Evolutionary conservation across 495 filamentous ascomycete species (phyloP), one percentile per base, ranked within the genome.

Genomic region (Talaromyces adpressus): DNA sequence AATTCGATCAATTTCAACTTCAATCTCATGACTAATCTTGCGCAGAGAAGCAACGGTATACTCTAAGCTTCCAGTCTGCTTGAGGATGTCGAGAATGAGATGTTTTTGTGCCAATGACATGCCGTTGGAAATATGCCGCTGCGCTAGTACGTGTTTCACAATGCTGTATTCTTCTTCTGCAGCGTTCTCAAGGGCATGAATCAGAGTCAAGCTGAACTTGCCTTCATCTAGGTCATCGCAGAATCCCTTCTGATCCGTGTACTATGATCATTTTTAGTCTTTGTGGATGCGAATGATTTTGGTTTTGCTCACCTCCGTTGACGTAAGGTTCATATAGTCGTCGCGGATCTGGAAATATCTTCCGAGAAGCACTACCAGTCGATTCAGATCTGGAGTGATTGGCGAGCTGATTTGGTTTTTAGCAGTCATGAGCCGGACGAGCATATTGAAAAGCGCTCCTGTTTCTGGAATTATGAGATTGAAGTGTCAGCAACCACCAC

Each of bases 151-250:
- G 8, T 47, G 41, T 47, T 11, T 3, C 12, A 47, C 2, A 47
- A 47, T 47, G 41, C 3, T 3, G 8, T 3, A 3, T 2, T 47
- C 12, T 3, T 2, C 18, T 47, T 47, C 41, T 3, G 12, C 2
- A 8, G 41, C 41, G 41, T 47, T 3, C 11, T 47, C 8, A 2
- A 47, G 18, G 18, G 41, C 18, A 59, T 74, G 70, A 56, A 78
- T 68, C 25, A 78, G 64, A 3, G 73, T 67, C 47, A 73, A 68
- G 4, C 71, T 73, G 65, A 66, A 71, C 62, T 78, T 78, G 4
- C 73, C 72, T 64, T 78, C 72, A 54, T 73, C 72, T 4, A 78
- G 68, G 61, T 76, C 73, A 61, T 75, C 74, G 36, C 65, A 69
- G 61, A 77, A 75, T n/a, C 75, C 74, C 60, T 77, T 76, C 49